Evolutionary conservation across 371 early-diverging fungal genomes (phyloP), one percentile per base, ranked within the genome.

Genomic region (Mucor velutinosus): DNA sequence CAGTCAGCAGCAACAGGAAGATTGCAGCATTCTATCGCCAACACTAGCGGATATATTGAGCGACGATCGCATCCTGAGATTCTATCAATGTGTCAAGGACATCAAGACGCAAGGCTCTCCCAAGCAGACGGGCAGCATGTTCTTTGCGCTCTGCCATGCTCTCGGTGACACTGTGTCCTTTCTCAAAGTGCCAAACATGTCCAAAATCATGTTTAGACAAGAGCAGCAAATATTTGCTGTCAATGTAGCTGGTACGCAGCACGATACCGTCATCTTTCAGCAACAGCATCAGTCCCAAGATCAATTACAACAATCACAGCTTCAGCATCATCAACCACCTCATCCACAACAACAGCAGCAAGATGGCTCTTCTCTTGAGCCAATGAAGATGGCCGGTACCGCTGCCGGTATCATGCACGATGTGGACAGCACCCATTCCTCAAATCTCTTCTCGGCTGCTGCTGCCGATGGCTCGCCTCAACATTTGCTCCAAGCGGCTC

Each of bases 71-170:
- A 78, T 83, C 11, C 45, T 83, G 10, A 65, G 81, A 8, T 83
- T 83, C 43, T 83, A 83, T 60, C 83, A 83, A 60, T 79, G 81
- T 59, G 83, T 83, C 19, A 83, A 83, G 59, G 83, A 83, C 60
- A 83, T 83, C 64, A 80, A 75, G 60, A 76, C 79, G 4, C 83
- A 80, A 51, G 75, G 71, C 10, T 75, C 76, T 1, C 81, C 83
- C 3, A 72, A 70, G 17, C 79, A 80, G 58, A 83, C 83, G 2
- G 76, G 75, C 0, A 76, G 79, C 72, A 80, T 83, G 83, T 83
- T 83, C 57, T 83, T 80, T 68, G 83, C 83, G 0, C 67, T 83
- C 23, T 83, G 81, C 45, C 83, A 83, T 65, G 83, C 83, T 7
- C 45, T 83, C 7, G 81, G 81, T 14, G 81, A 83, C 27, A 72